Conservation (phyloP, 1,139 yeast species). For the Sugiyamaella sp. region DNA sequence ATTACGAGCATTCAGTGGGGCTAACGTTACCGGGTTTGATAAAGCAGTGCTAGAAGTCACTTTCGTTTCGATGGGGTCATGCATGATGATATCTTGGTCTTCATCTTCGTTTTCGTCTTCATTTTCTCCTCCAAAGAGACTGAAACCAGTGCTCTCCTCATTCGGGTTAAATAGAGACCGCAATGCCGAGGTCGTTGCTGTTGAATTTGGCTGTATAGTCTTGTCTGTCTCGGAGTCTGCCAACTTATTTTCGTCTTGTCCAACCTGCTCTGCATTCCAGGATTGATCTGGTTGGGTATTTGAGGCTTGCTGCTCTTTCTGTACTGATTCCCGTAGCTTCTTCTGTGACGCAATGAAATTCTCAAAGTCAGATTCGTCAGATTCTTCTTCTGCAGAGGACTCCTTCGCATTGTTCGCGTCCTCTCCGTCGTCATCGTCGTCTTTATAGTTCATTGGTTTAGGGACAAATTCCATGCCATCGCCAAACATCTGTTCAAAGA, state of each 20-base stretch:
- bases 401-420: conserved; percentile 39
- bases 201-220: not conserved
- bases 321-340: not conserved
- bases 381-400: conserved; percentile 22
- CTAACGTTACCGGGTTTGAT: conserved; percentile 1
- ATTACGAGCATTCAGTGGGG: conserved; percentile 25
- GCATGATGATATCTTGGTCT: conserved; percentile 18
- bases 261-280: no score
- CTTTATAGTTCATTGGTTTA: conserved; percentile 50
- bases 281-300: not conserved
- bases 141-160: conserved; percentile 33
- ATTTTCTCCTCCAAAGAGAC: conserved; percentile 34
- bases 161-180: conserved; percentile 65
- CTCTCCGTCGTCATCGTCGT: conserved; percentile 30
- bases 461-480: conserved; percentile 46
- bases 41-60: conserved; percentile 1
- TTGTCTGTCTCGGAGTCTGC: conserved; percentile 20
- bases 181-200: conserved; percentile 43
- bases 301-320: conserved; percentile 24
- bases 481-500: conserved; percentile 33
- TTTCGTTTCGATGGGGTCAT: conserved; percentile 18
- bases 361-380: conserved; percentile 11
- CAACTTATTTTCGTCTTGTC: conserved; percentile 11
- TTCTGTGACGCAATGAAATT: not conserved
- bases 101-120: conserved; percentile 25